Evolutionary conservation across 208 protist species (phyloP).

Genomic region (Acanthamoeba lenticulata): DNA sequence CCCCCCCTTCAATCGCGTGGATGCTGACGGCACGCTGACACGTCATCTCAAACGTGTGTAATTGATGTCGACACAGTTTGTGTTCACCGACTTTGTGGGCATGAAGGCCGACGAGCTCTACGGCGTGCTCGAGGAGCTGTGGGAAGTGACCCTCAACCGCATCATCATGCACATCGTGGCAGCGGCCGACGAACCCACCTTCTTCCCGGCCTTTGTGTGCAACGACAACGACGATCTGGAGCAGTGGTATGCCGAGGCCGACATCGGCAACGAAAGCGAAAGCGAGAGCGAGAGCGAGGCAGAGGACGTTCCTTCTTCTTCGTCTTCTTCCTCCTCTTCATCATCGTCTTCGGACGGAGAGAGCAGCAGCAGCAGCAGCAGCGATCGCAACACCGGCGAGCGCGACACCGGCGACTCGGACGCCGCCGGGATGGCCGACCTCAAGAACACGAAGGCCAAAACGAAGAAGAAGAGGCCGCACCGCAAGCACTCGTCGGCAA

Average conservation of each 20-base stretch:
- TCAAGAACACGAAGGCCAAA: no score
- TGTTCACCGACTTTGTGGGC: slow-evolving; percentile 60
- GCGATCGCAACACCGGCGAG: neutral
- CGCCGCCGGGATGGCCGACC: no score
- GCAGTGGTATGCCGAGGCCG: slow-evolving; percentile 30
- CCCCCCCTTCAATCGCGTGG: neutral
- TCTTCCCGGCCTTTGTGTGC: slow-evolving; percentile 56
- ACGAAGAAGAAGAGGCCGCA: neutral
- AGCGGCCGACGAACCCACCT: slow-evolving; percentile 8
- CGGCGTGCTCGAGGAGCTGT: slow-evolving; percentile 27
- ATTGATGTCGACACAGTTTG: neutral
- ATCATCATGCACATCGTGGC: slow-evolving; percentile 46
- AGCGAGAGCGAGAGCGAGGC: neutral
- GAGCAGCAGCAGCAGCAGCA: no score
- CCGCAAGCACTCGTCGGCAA: no score
- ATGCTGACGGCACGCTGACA: neutral
- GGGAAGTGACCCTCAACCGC: slow-evolving; percentile 53
- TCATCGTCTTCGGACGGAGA: neutral
- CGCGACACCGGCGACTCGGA: neutral
- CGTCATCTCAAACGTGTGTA: no score
- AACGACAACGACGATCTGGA: neutral
- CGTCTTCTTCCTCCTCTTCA: neutral
- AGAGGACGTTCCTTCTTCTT: neutral
- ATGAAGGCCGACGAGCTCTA: slow-evolving; percentile 34
- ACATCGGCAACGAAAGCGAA: neutral